phyloP scores from a whole-genome alignment of 768 basidiomycete genomes.

The Glaciozyma martinii region DNA sequence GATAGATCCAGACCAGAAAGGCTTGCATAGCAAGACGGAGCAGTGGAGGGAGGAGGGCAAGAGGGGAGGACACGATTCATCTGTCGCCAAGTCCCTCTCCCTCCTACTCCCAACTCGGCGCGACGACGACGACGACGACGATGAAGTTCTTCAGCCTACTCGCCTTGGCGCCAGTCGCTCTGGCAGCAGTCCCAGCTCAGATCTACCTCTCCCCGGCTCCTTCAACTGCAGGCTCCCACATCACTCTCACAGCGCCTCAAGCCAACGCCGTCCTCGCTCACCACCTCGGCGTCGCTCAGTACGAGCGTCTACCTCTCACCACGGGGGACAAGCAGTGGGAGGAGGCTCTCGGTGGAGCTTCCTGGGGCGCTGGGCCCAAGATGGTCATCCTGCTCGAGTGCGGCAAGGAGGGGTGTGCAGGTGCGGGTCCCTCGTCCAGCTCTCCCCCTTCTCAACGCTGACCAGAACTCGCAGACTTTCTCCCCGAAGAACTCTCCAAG shows the following conservation, averaged over 20 bases:
- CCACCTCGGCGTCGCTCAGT: constrained; percentile 23
- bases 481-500: constrained; percentile 2
- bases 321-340: neutral
- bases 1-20: no score
- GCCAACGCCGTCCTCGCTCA: constrained; percentile 29
- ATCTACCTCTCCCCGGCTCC: neutral
- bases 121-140: no score
- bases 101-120: no score
- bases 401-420: constrained; percentile 8
- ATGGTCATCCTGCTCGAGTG: constrained; percentile 29
- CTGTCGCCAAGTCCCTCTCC: no score
- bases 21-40: no score
- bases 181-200: neutral
- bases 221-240: neutral
- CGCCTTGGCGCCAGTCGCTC: no score
- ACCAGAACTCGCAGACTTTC: neutral
- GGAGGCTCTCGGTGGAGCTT: neutral
- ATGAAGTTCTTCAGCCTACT: no score
- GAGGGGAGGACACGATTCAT: no score
- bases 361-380: neutral
- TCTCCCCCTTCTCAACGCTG: neutral
- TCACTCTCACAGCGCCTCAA: constrained; percentile 12
- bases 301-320: constrained; percentile 10
- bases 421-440: neutral
- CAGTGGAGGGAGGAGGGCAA: no score